Evolutionary conservation across 1,139 yeast genomes (phyloP).

Genomic region (Pichia sp.): DNA sequence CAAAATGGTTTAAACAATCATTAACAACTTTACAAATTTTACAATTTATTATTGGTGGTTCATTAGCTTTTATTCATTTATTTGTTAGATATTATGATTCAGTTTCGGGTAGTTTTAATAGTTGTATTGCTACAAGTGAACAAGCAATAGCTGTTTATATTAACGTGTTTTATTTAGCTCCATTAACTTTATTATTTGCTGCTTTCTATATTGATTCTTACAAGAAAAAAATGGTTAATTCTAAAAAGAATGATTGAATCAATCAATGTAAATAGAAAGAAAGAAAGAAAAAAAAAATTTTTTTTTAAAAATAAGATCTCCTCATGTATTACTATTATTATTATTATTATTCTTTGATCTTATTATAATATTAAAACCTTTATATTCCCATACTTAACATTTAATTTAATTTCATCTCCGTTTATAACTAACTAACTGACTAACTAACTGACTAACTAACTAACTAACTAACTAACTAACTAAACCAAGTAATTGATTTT

Average conservation of each 20-base stretch:
- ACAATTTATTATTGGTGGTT: constrained; percentile 67
- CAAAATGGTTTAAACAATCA: constrained; percentile 49
- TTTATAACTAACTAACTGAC: no score
- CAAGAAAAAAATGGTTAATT: constrained; percentile 13
- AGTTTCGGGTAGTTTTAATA: constrained; percentile 37
- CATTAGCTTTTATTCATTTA: constrained; percentile 56
- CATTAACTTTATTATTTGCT: constrained; percentile 64
- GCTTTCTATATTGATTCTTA: constrained; percentile 67
- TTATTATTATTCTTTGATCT: no score
- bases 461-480: no score
- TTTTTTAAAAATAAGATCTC: no score
- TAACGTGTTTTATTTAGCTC: constrained; percentile 62
- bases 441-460: no score
- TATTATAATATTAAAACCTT: no score
- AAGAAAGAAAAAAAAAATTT: no score
- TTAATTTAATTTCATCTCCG: no score
- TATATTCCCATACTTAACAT: no score
- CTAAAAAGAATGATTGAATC: constrained; percentile 11
- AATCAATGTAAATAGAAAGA: background rate
- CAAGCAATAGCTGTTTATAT: constrained; percentile 58
- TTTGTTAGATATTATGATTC: constrained; percentile 57
- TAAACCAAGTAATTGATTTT: no score
- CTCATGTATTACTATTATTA: no score
- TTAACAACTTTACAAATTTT: constrained; percentile 66
- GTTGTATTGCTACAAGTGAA: constrained; percentile 55